Conservation (phyloP, 768 basidiomycete genomes). For the Trametes gibbosa region DNA sequence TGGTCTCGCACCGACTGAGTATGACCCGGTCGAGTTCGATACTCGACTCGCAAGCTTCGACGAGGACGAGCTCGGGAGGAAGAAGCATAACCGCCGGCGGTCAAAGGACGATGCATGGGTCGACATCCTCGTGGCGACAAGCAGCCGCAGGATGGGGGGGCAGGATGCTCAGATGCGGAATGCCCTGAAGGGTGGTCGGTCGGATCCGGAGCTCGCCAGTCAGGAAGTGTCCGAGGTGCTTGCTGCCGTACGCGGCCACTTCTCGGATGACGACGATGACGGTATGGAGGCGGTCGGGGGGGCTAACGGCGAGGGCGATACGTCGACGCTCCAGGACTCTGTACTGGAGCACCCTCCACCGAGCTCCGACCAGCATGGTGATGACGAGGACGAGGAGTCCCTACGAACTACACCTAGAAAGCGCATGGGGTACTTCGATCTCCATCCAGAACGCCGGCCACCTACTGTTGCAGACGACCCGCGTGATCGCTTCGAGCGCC, state of each 20-base stretch:
- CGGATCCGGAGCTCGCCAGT: constrained; percentile 70
- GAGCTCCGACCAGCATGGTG: constrained; percentile 16
- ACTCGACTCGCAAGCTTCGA: constrained; percentile 69
- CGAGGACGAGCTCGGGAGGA: constrained; percentile 37
- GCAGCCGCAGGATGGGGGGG: constrained; percentile 47
- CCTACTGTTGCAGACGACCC: constrained; percentile 26
- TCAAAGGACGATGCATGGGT: constrained; percentile 80
- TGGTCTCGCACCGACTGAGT: constrained; percentile 66
- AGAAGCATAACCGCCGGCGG: constrained; percentile 41
- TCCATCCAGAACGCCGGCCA: constrained; percentile 71
- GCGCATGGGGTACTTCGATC: constrained; percentile 71
- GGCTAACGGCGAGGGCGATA: constrained; percentile 23
- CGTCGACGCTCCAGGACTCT: constrained; percentile 20
- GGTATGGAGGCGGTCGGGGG: constrained; percentile 25
- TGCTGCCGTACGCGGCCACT: constrained; percentile 47
- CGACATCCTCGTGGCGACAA: constrained; percentile 73
- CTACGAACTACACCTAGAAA: constrained; percentile 16
- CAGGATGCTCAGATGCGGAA: constrained; percentile 49
- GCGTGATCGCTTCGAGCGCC: constrained; percentile 16
- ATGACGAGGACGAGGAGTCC: constrained; percentile 29
- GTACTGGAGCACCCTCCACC: constrained; percentile 15
- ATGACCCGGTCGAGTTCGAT: constrained; percentile 80
- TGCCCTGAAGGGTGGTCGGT: constrained; percentile 29
- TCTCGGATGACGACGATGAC: constrained; percentile 42
- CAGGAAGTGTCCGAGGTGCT: constrained; percentile 72